Evolutionary conservation across 805 yeast species (phyloP), one percentile per base, ranked within the genome.

Genomic region (Saccharomyces mikatae): DNA sequence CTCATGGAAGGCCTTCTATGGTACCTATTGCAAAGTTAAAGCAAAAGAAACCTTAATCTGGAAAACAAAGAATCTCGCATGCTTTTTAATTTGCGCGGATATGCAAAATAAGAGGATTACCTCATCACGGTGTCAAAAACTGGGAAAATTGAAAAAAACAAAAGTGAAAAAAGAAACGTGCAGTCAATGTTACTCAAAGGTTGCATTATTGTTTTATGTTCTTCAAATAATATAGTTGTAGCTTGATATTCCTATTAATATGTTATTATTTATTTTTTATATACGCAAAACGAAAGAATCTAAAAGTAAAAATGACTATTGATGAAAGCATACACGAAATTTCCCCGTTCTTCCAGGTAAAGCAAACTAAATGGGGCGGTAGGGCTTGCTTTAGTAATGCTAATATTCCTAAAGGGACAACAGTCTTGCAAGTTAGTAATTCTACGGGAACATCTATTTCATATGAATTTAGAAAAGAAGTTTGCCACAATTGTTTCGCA

Each of bases 1-100:
- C 96, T 0, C 96, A 89, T 66, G 96, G 96, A 0, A 69, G 96
- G 54, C 95, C 96, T 0, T 79, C 89, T 0, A 65, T 85, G 11
- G 77, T 81, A 1, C 90, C 91, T 0, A 56, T 81, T 36, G 44
- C 44, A 8, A 22, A 36, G 24, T 36, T 36, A 14, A 5, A 24
- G 46, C 17, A 41, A 51, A 9, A 44, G n/a, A 21, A 29, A 32
- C 24, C 22, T 17, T 36, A 17, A 17, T 36, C 24, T 2, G 6
- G 44, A 22, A 22, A 36, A 6, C 17, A n/a, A 36, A 13, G 44
- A 11, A 17, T 17, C 24, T 36, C 9, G 6, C 17, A 17, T 36
- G 22, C 24, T 1, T 17, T 17, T 6, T 21, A 8, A 30, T 9
- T 44, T 21, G 26, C 36, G 29, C 24, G 26, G 13, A 11, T 22